Evolutionary conservation across 371 early-diverging fungal genomes (phyloP).

Genomic region (Haplosporangium sp.): DNA sequence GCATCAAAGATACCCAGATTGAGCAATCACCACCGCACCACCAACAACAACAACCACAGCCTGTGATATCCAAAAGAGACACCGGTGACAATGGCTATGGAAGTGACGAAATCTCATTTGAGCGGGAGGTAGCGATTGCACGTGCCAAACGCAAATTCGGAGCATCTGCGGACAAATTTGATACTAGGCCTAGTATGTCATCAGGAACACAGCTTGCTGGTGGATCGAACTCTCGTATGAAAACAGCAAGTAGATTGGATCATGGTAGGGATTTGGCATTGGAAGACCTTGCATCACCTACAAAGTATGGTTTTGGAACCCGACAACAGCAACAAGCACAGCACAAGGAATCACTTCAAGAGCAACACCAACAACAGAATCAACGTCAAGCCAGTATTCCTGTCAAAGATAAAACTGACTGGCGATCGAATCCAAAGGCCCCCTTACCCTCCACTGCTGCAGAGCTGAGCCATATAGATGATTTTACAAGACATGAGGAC

Average conservation of each 20-base stretch:
- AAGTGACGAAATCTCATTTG: constrained; percentile 23
- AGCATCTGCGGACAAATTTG: background rate
- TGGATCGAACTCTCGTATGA: background rate
- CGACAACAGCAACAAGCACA: background rate
- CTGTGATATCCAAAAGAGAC: background rate
- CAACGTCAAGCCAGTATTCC: background rate
- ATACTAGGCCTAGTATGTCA: background rate
- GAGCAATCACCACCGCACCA: background rate
- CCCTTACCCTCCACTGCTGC: constrained; percentile 4
- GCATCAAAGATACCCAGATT: background rate
- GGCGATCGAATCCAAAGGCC: background rate
- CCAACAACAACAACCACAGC: background rate
- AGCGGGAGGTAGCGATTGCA: constrained; percentile 27
- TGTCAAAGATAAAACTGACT: background rate
- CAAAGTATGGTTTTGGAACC: constrained; percentile 13
- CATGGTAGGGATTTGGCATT: constrained; percentile 34
- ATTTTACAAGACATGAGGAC: constrained; percentile 10
- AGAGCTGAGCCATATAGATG: constrained; percentile 9
- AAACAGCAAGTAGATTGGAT: constrained; percentile 23
- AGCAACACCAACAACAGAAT: constrained; percentile 6
- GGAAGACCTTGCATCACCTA: constrained; percentile 37
- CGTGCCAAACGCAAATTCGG: constrained; percentile 27
- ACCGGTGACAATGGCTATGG: constrained; percentile 17
- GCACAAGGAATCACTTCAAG: background rate
- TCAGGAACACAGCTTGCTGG: background rate